phyloP scores from a whole-genome alignment of 768 basidiomycete species.

The Agaricus blazei region DNA sequence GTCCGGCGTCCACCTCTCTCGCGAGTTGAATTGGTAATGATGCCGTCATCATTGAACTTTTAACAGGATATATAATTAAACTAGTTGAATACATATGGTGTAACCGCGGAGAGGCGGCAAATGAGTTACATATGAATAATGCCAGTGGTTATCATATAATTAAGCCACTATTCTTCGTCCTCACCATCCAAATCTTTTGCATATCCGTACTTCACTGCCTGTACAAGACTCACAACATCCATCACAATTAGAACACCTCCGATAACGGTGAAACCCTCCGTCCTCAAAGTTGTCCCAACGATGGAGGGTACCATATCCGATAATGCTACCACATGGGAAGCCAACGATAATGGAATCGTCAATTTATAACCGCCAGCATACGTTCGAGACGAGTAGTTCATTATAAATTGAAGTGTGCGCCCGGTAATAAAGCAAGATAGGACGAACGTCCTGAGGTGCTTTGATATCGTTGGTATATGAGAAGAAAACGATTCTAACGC shows the following conservation, averaged over 20 bases:
- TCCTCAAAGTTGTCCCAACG: background rate
- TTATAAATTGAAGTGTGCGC: slow-evolving; percentile 16
- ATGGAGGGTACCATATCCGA: background rate
- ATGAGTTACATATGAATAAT: too few species aligned
- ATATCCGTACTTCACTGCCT: slow-evolving; percentile 1
- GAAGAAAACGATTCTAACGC: background rate
- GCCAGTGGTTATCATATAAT: too few species aligned
- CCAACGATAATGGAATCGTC: background rate
- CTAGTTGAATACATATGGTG: too few species aligned
- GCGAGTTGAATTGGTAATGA: too few species aligned
- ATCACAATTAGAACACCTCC: background rate
- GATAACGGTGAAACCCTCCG: background rate
- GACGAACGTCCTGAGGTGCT: background rate
- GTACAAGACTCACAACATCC: background rate
- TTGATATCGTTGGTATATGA: background rate
- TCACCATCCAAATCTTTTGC: background rate
- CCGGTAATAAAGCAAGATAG: slow-evolving; percentile 13
- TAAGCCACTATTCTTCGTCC: background rate
- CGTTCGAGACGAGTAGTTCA: slow-evolving; percentile 17
- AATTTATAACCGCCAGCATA: slow-evolving; percentile 21
- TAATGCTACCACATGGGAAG: background rate
- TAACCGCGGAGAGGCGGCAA: too few species aligned
- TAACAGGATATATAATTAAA: too few species aligned
- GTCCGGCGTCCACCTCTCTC: too few species aligned
- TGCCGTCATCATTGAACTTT: too few species aligned